phyloP scores from a whole-genome alignment of 345 rosid species.

The Eucalyptus urophylla region DNA sequence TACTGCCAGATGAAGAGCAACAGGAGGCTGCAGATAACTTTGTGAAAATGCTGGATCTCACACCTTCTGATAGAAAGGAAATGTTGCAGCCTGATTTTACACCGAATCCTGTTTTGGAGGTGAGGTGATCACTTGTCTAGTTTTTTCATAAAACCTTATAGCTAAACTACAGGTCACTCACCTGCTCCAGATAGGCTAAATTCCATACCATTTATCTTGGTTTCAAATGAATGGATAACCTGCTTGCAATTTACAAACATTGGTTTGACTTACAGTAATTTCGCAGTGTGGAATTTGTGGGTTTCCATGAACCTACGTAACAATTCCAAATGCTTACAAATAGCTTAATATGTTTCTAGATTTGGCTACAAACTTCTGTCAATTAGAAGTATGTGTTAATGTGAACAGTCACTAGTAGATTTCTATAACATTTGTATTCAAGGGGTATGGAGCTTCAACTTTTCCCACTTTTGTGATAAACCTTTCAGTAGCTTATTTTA shows the following conservation, averaged over 20 bases:
- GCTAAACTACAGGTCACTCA: neutral
- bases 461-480: neutral
- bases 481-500: neutral
- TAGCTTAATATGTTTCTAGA: neutral
- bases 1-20: conserved; percentile 71
- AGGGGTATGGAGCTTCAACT: neutral
- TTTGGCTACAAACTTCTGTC: neutral
- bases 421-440: neutral
- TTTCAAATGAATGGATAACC: neutral
- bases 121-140: neutral
- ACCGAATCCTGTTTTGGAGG: conserved; percentile 88
- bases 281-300: neutral
- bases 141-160: neutral
- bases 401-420: neutral
- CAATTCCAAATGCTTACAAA: neutral
- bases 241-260: neutral
- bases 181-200: neutral
- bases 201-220: neutral
- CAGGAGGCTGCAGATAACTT: conserved; percentile 74
- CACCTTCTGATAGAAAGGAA: conserved; percentile 61
- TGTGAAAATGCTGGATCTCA: conserved; percentile 80
- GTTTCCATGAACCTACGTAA: neutral
- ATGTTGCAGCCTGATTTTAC: conserved; percentile 59
- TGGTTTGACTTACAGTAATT: neutral
- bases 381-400: neutral